These are phyloP conservation scores for Aspergillus sergii DNA, from an alignment of 2,329 filamentous ascomycete genomes.

Conservation along the genomic window DNA sequence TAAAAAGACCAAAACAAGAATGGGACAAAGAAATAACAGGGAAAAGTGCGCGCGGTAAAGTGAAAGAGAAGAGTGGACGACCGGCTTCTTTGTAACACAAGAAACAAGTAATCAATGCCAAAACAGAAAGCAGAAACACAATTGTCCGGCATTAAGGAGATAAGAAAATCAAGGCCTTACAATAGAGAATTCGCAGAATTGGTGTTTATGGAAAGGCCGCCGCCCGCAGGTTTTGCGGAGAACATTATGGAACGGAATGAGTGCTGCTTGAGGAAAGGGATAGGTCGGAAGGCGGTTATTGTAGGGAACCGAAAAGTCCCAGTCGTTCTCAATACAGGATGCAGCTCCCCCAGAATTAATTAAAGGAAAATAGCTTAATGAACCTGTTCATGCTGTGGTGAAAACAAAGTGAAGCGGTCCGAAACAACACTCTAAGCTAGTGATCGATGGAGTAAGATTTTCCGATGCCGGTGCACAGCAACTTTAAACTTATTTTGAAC, in stretches of 20 bases:
- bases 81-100: too few species aligned
- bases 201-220: constrained; percentile 57
- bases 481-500: constrained; percentile 10
- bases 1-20: background rate
- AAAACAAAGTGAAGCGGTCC: constrained; percentile 7
- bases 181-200: constrained; percentile 51
- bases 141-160: background rate
- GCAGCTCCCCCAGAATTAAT: too few species aligned
- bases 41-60: background rate
- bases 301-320: too few species aligned
- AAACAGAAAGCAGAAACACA: background rate
- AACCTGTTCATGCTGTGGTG: background rate
- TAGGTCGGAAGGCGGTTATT: background rate
- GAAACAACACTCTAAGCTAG: constrained; percentile 4
- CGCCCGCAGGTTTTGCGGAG: constrained; percentile 37
- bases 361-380: background rate
- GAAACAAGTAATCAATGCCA: background rate
- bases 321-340: background rate
- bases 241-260: constrained; percentile 31
- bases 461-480: constrained; percentile 16
- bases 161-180: constrained; percentile 36
- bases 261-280: background rate
- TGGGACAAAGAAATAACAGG: background rate
- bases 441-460: constrained; percentile 20
- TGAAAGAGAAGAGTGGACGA: background rate